Evolutionary conservation across 306 rosid species (phyloP), one percentile per base, ranked within the genome.

Genomic region (Trifolium dubium): DNA sequence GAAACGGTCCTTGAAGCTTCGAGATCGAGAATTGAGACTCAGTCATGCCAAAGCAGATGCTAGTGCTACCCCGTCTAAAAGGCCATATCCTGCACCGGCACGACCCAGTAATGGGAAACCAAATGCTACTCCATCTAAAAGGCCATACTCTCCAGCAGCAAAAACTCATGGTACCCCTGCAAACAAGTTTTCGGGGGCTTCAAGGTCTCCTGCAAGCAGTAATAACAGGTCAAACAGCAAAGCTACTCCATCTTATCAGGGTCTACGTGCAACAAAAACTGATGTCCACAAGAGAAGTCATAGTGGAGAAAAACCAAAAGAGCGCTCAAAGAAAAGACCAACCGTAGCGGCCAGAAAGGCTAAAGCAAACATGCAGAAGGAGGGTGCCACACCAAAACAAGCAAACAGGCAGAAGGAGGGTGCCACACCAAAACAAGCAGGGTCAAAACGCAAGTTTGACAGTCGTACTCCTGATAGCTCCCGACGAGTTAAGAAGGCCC

Each of bases 291-390:
- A 88, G 90, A 90, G 85, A 73, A 37, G n/a, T 30, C 81, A 18
- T 9, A 79, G 77, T 35, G 82, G 32, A 73, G 84, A 76, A 73
- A 78, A 84, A 83, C 69, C 79, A 5, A 83, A 58, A 56, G 90
- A 74, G 72, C 89, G 86, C 71, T 55, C 12, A 72, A 61, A 19
- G 19, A 94, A 94, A 82, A 84, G 96, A 78, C 96, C 98, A n/a
- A 15, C 98, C 1, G 97, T 91, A 73, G 94, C 92, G 69, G 92
- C 93, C 63, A 82, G 92, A 73, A 91, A 88, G 84, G 89, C 88
- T 0, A 88, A 84, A 63, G 82, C 74, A 23, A 84, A 66, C 0
- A 35, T 69, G 31, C 10, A 32, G 2, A 76, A 73, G 49, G 89
- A 79, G 12, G 83, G 79, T 37, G 79, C 79, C 51, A 53, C 81